Evolutionary conservation across 495 filamentous ascomycete species (phyloP), one percentile per base, ranked within the genome.

Genomic region (Xylaria curta): DNA sequence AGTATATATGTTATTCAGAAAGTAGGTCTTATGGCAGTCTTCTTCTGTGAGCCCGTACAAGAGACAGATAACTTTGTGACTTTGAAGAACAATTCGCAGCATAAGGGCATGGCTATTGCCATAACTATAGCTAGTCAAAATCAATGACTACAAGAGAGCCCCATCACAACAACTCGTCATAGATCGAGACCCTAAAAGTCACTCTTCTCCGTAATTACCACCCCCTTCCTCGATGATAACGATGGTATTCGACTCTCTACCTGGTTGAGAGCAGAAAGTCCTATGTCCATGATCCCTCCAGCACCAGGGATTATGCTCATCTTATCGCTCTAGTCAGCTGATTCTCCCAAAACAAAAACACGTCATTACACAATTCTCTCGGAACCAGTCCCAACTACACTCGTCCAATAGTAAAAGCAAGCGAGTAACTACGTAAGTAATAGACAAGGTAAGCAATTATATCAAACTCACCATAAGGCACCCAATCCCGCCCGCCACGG

Each of bases 391-490:
- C 5, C 44, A 8, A 31, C 4, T 2, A 9, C 8, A 13, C 51
- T 13, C 13, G 28, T n/a, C 10, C 19, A 15, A 24, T 19, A 40
- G 33, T 6, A 21, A 6, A 17, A 28, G 15, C 47, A 54, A 33
- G 21, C n/a, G 28, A 38, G 26, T 21, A 47, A 10, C 24, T 31
- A 21, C 15, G 26, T 36, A n/a, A 17, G 21, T 28, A 4, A 63
- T 13, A 59, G 28, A 19, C 4, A 17, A 28, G 40, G 36, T 61
- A 40, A 44, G 60, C 12, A 28, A 0, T 7, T 0, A 7, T n/a
- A 53, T 26, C 10, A 54, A 26, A 56, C 68, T 63, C 4, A 70
- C 68, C 68, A 24, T 70, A 70, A 12, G 12, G 46, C 6, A 46
- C 47, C 12, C 31, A 38, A n/a, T 51, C 44, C 9, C n/a, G 40